Conservation (phyloP, 2,329 filamentous ascomycete genomes). For the Diaporthe longicolla region DNA sequence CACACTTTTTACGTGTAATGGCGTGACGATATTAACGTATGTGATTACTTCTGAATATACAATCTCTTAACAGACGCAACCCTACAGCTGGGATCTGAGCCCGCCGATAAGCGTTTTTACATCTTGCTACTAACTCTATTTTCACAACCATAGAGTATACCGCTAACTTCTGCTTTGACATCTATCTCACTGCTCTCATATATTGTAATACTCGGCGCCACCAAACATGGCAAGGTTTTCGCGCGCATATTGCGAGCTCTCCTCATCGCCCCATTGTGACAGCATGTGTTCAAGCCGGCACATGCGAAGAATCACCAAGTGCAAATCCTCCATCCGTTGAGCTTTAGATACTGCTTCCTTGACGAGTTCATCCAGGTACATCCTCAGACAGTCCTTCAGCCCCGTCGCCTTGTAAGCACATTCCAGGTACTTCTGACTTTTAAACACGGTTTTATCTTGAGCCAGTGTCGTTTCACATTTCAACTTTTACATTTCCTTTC, state of each 20-base stretch:
- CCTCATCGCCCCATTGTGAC: constrained; percentile 2
- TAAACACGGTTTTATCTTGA: not conserved
- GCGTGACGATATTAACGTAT: not conserved
- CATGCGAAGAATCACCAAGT: constrained; percentile 1
- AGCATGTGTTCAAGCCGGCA: constrained; percentile 6
- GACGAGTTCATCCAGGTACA: constrained; percentile 8
- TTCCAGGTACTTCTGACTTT: not conserved
- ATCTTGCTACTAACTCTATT: not conserved
- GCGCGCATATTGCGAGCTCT: not conserved
- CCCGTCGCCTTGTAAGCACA: constrained; percentile 8
- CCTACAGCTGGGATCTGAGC: not conserved
- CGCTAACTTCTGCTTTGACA: not conserved
- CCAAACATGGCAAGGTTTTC: not conserved
- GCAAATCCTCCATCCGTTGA: not conserved
- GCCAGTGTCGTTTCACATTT: not conserved
- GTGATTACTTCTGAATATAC: not conserved
- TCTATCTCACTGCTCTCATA: not conserved
- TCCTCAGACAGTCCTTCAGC: not conserved
- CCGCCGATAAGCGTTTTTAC: not conserved
- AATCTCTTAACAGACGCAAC: not conserved
- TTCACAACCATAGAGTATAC: not conserved
- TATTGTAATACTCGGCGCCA: not conserved
- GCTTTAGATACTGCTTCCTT: not conserved
- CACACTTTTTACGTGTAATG: too few relatives aligned
- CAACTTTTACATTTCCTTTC: not conserved